Evolutionary conservation across 805 yeast genomes (phyloP).

Genomic region (Cyberlindnera suaveolens): DNA sequence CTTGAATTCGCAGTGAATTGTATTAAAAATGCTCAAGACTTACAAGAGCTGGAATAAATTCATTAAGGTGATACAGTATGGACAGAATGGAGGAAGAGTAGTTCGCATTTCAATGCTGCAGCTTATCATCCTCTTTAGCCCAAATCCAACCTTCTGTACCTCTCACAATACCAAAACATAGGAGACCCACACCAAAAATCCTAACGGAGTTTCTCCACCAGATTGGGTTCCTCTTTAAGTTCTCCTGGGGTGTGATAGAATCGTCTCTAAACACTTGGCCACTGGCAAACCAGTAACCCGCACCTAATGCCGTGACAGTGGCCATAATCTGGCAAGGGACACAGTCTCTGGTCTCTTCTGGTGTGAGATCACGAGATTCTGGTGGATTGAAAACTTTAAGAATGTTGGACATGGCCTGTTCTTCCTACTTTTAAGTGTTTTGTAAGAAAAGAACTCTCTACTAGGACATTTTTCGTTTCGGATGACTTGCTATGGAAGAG

Average conservation of each 20-base stretch:
- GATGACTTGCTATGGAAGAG: too few relatives aligned
- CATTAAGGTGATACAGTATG: too few relatives aligned
- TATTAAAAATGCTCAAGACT: too few relatives aligned
- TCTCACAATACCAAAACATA: slow-evolving; percentile 54
- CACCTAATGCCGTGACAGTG: slow-evolving; percentile 47
- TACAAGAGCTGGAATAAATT: too few relatives aligned
- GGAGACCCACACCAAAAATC: slow-evolving; percentile 45
- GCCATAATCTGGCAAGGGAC: slow-evolving; percentile 66
- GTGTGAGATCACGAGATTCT: slow-evolving; percentile 24
- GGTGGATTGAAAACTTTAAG: slow-evolving; percentile 23
- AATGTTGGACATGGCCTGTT: slow-evolving; percentile 20
- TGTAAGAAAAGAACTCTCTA: not conserved
- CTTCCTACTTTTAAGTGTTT: not conserved
- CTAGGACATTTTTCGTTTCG: not conserved
- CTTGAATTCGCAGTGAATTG: too few relatives aligned
- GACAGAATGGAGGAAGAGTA: too few relatives aligned
- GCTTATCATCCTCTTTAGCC: slow-evolving; percentile 35
- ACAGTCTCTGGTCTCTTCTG: slow-evolving; percentile 47
- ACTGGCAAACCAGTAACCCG: slow-evolving; percentile 57
- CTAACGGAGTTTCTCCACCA: slow-evolving; percentile 61
- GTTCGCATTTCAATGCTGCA: too few relatives aligned
- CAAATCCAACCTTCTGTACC: slow-evolving; percentile 59
- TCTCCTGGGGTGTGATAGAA: slow-evolving; percentile 28
- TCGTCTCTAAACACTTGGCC: slow-evolving; percentile 48
- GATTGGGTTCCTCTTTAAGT: slow-evolving; percentile 34